These are phyloP conservation scores for Sporothrix schenckii DNA, from an alignment of 2,329 filamentous ascomycete species.

Conservation along the genomic window DNA sequence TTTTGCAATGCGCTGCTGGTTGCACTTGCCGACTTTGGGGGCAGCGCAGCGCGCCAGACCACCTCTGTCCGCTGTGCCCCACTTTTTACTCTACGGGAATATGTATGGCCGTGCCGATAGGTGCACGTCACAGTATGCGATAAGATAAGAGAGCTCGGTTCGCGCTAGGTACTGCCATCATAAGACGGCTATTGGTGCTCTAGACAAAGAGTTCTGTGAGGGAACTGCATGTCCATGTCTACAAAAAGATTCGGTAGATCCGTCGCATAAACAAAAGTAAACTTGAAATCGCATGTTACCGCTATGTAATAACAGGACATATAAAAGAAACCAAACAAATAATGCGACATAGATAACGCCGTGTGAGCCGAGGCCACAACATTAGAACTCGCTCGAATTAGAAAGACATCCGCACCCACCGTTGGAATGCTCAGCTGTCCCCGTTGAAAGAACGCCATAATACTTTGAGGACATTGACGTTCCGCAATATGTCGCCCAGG, in stretches of 20 bases:
- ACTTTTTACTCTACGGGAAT: constrained; percentile 28
- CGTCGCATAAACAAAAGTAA: background rate
- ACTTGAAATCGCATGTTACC: background rate
- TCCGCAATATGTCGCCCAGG: background rate
- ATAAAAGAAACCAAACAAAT: no score
- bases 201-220: background rate
- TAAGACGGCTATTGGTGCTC: constrained; percentile 8
- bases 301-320: background rate
- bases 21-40: constrained; percentile 24
- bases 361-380: background rate
- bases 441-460: background rate
- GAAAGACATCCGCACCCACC: background rate
- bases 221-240: background rate
- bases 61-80: background rate
- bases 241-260: no score
- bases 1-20: constrained; percentile 30
- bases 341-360: background rate
- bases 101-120: constrained; percentile 29
- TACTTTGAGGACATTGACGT: no score
- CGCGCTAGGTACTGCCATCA: background rate
- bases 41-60: constrained; percentile 25
- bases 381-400: background rate
- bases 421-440: background rate
- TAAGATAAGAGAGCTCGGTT: constrained; percentile 31
- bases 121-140: constrained; percentile 28